Conservation (phyloP, 148 eudicot genomes). For the Amaranthus cruentus region DNA sequence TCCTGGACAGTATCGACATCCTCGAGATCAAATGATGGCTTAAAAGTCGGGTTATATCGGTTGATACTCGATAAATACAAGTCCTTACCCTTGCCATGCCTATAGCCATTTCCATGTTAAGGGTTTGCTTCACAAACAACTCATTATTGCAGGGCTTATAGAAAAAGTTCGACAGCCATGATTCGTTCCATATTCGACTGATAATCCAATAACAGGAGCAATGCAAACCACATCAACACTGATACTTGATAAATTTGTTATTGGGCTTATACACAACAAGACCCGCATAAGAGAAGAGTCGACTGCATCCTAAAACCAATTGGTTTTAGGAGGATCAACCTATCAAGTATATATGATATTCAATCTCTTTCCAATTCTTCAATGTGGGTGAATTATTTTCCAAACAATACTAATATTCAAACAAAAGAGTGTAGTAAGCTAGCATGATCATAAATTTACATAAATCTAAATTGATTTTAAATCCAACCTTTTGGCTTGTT, state of each 20-base stretch:
- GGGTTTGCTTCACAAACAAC: slow-evolving; percentile 76
- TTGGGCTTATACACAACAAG: too few relatives aligned
- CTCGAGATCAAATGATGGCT: not conserved
- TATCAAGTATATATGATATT: not conserved
- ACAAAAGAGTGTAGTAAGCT: too few relatives aligned
- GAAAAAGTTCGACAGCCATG: slow-evolving; percentile 59
- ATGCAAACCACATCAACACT: not conserved
- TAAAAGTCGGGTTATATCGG: not conserved
- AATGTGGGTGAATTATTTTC: too few relatives aligned
- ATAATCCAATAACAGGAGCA: slow-evolving; percentile 11
- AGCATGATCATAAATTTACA: not conserved
- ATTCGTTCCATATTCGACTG: slow-evolving; percentile 80
- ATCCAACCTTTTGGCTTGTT: slow-evolving; percentile 67
- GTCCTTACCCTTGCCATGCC: slow-evolving; percentile 67
- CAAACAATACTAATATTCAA: not conserved
- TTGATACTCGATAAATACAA: not conserved
- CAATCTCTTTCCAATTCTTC: too few relatives aligned
- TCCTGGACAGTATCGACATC: slow-evolving; percentile 32
- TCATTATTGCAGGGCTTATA: slow-evolving; percentile 86
- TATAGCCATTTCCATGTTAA: slow-evolving; percentile 86
- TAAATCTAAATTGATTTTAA: not conserved
- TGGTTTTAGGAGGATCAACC: not conserved
- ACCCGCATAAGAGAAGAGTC: too few relatives aligned
- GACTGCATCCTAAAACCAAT: too few relatives aligned
- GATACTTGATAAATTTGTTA: not conserved